These are phyloP conservation scores for Penicillium hesseltinei DNA, from an alignment of 2,329 filamentous ascomycete genomes.

Conservation along the genomic window DNA sequence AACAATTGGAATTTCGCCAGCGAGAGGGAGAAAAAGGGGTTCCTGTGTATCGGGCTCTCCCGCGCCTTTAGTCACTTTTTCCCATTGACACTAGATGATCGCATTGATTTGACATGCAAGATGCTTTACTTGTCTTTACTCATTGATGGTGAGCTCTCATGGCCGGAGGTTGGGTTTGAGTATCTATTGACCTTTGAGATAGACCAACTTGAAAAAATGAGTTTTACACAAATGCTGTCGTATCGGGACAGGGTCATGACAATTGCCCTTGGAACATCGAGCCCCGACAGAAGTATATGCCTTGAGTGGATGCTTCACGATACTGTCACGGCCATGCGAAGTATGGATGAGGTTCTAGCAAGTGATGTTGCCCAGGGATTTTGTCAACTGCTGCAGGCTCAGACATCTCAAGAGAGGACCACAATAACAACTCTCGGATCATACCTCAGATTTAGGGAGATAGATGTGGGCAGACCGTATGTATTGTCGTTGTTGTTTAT, in stretches of 20 bases:
- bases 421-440: conserved; percentile 13
- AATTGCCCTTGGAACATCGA: conserved; percentile 6
- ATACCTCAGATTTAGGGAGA: conserved; percentile 17
- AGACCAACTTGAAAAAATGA: conserved; percentile 24
- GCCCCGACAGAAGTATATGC: conserved; percentile 5
- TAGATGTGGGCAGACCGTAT: conserved; percentile 17
- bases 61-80: conserved; percentile 18
- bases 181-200: not conserved
- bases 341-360: conserved; percentile 10
- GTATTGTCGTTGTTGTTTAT: not conserved
- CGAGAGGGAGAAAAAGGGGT: conserved; percentile 14
- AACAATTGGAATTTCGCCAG: conserved; percentile 17
- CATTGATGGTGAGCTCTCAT: conserved; percentile 15
- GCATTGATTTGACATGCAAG: conserved; percentile 15
- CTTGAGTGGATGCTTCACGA: conserved; percentile 21
- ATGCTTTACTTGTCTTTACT: conserved; percentile 18
- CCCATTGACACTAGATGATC: conserved; percentile 15
- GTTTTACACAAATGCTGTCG: conserved; percentile 13
- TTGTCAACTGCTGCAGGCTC: conserved; percentile 15
- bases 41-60: conserved; percentile 16
- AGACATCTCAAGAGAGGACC: conserved; percentile 13
- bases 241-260: conserved; percentile 15
- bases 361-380: conserved; percentile 17
- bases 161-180: too few species aligned
- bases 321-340: conserved; percentile 12